Conservation (phyloP, 2,329 filamentous ascomycete species). For the Conoideocrella luteorostrata region DNA sequence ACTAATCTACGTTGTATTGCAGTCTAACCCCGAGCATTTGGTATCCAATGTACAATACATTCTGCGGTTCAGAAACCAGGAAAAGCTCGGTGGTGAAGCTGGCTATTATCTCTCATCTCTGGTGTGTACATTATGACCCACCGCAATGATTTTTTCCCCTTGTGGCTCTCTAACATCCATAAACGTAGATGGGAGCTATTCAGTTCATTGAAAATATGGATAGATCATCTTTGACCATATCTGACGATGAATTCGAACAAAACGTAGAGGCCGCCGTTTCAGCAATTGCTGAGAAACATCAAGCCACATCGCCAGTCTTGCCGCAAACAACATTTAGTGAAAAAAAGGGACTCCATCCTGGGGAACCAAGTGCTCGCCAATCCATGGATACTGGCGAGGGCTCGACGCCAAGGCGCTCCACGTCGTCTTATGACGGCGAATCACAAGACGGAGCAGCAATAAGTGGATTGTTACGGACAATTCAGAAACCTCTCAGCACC, state of each 20-base stretch:
- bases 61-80: conserved; percentile 90
- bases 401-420: conserved; percentile 44
- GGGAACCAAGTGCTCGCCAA: conserved; percentile 29
- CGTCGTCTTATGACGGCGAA: conserved; percentile 47
- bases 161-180: too few relatives aligned
- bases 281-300: conserved; percentile 87
- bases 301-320: conserved; percentile 41
- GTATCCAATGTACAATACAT: conserved; percentile 99
- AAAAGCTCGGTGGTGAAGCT: conserved; percentile 94
- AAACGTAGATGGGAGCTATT: conserved; percentile 76
- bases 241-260: conserved; percentile 89
- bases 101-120: conserved; percentile 96
- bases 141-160: too few relatives aligned
- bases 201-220: conserved; percentile 97
- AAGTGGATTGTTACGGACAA: conserved; percentile 76
- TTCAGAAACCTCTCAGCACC: conserved; percentile 82
- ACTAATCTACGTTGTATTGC: conserved; percentile 90
- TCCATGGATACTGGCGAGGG: conserved; percentile 34
- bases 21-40: conserved; percentile 89
- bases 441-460: conserved; percentile 72
- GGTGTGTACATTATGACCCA: conserved; percentile 33
- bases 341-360: conserved; percentile 26
- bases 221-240: conserved; percentile 85
- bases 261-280: conserved; percentile 97
- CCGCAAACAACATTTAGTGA: conserved; percentile 38